phyloP scores from a whole-genome alignment of 2,329 filamentous ascomycete genomes.

The Epichloe baconii region DNA sequence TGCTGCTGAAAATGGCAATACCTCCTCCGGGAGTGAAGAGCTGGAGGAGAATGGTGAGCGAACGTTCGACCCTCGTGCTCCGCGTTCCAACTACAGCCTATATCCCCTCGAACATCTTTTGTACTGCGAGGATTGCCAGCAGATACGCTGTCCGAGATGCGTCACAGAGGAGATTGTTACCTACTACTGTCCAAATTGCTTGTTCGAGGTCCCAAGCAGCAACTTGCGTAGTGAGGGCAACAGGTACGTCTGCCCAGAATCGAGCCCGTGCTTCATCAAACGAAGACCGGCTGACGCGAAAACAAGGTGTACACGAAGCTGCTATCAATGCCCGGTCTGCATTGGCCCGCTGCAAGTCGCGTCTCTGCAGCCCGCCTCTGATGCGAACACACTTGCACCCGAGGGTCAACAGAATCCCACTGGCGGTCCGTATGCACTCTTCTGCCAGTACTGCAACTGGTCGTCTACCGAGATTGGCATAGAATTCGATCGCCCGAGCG shows the following conservation, averaged over 20 bases:
- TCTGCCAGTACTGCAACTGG: constrained; percentile 90
- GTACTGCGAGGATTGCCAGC: constrained; percentile 95
- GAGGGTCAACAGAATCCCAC: constrained; percentile 21
- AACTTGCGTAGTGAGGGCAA: constrained; percentile 88
- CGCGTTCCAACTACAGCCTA: constrained; percentile 79
- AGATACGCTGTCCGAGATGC: constrained; percentile 87
- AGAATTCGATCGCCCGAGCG: constrained; percentile 78
- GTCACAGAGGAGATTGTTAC: constrained; percentile 87
- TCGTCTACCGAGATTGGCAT: constrained; percentile 79
- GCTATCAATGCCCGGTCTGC: constrained; percentile 89
- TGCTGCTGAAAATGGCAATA: constrained; percentile 19
- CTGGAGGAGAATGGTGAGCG: constrained; percentile 56
- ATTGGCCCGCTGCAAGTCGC: constrained; percentile 66
- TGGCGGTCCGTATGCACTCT: constrained; percentile 57
- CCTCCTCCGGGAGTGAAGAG: constrained; percentile 14
- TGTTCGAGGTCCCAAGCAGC: constrained; percentile 92
- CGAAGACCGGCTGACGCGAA: constrained; percentile 7
- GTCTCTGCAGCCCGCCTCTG: constrained; percentile 46
- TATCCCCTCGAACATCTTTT: constrained; percentile 88
- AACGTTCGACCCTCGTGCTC: constrained; percentile 74
- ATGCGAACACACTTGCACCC: constrained; percentile 30
- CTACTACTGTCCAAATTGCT: constrained; percentile 87
- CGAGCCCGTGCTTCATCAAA: background rate
- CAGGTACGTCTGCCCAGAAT: constrained; percentile 40
- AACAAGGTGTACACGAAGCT: constrained; percentile 75